A percentile compares a stretch with the other conserved stretches of the same genome.
Evolutionary conservation across 1,139 yeast species (phyloP).

Genomic region (Geotrichum siamense): DNA sequence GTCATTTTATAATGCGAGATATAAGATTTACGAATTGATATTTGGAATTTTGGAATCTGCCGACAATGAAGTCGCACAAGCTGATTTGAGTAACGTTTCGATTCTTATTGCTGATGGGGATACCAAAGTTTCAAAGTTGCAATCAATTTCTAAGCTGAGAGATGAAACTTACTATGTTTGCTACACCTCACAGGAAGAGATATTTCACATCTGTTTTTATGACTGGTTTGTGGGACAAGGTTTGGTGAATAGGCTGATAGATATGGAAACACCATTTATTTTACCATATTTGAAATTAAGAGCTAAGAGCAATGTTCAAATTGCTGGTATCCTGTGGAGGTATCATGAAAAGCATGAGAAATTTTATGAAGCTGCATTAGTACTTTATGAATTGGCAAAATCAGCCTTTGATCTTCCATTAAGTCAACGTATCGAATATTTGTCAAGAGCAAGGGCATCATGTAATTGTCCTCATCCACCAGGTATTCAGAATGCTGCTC

Average conservation of each 20-base stretch:
- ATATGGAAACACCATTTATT: constrained; percentile 73
- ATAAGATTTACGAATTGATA: constrained; percentile 60
- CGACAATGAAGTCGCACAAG: constrained; percentile 57
- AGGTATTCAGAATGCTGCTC: constrained; percentile 51
- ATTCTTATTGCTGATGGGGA: constrained; percentile 22
- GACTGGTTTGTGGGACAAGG: constrained; percentile 87
- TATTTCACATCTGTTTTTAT: constrained; percentile 84
- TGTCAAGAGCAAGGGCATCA: constrained; percentile 89
- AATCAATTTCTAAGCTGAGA: constrained; percentile 42
- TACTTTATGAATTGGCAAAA: constrained; percentile 64
- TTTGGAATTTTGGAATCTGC: constrained; percentile 67
- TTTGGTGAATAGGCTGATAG: constrained; percentile 66
- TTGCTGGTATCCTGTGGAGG: constrained; percentile 82
- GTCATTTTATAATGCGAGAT: constrained; percentile 42
- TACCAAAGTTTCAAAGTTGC: constrained; percentile 29
- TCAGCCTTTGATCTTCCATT: constrained; percentile 66
- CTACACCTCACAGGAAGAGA: constrained; percentile 64
- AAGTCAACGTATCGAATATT: constrained; percentile 72
- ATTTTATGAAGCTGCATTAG: constrained; percentile 75
- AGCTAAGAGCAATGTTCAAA: constrained; percentile 56
- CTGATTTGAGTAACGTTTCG: constrained; percentile 21
- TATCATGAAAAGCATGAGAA: constrained; percentile 79
- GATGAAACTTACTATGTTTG: constrained; percentile 71
- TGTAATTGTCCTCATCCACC: constrained; percentile 83
- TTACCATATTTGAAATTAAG: constrained; percentile 71